phyloP scores from a whole-genome alignment of 2,329 filamentous ascomycete species.

The Celoporthe dispersa region DNA sequence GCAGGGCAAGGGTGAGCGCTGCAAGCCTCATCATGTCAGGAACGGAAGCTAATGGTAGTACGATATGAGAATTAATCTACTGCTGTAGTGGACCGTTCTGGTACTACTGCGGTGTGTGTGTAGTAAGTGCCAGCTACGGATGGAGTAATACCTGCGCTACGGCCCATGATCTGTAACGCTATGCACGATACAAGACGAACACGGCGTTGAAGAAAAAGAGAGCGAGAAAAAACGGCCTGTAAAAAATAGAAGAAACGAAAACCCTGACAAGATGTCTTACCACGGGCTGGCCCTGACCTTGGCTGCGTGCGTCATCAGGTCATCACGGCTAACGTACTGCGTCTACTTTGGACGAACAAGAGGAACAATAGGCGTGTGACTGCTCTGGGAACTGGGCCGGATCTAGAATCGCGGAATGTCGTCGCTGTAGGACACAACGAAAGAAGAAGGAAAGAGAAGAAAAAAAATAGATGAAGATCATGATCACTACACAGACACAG shows the following conservation, averaged over 20 bases:
- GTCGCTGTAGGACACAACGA: neutral
- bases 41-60: neutral
- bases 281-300: neutral
- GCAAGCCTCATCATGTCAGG: neutral
- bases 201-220: neutral
- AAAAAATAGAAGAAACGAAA: neutral
- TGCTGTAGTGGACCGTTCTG: neutral
- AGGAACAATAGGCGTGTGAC: neutral
- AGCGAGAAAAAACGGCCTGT: no score
- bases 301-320: neutral
- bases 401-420: neutral
- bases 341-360: neutral
- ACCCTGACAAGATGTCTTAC: neutral
- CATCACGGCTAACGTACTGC: neutral
- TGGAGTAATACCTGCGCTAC: neutral
- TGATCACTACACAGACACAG: no score
- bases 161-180: neutral
- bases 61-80: neutral
- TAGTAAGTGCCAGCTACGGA: neutral
- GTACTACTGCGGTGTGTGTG: neutral
- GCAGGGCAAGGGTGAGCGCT: neutral
- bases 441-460: conserved; percentile 4
- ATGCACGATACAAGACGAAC: neutral
- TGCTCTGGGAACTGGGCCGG: neutral
- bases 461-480: no score